A percentile compares a stretch with the other conserved stretches of the same genome.
phyloP scores from a whole-genome alignment of 2,329 filamentous ascomycete species.

The Pyricularia pennisetigena region DNA sequence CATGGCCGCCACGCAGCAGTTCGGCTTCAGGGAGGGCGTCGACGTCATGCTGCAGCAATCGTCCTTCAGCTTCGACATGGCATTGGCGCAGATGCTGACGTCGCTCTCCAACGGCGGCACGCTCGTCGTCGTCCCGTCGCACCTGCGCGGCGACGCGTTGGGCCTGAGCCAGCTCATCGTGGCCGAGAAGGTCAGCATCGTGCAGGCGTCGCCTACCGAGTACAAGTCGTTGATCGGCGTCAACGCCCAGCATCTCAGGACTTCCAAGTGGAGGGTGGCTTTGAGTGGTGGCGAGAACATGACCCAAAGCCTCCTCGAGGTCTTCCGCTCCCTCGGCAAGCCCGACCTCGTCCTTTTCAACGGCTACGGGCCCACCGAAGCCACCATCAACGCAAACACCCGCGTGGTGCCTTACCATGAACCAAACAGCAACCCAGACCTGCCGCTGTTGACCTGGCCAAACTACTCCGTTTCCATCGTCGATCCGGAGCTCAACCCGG shows the following conservation, averaged over 20 bases:
- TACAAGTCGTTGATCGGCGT: background rate
- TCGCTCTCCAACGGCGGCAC: slow-evolving; percentile 25
- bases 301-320: background rate
- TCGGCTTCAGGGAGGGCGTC: slow-evolving; percentile 5
- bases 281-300: background rate
- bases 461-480: slow-evolving; percentile 26
- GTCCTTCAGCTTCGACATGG: slow-evolving; percentile 29
- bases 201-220: background rate
- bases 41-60: slow-evolving; percentile 12
- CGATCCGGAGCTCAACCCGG: slow-evolving; percentile 18
- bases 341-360: slow-evolving; percentile 12
- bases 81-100: slow-evolving; percentile 24
- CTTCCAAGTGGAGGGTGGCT: background rate
- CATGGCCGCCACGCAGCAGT: background rate
- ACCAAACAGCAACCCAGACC: background rate
- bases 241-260: background rate
- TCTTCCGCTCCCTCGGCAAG: background rate
- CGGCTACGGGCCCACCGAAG: slow-evolving; percentile 22
- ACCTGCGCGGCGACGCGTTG: slow-evolving; percentile 21
- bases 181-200: background rate
- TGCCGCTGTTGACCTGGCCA: background rate
- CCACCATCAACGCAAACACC: slow-evolving; percentile 8
- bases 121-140: slow-evolving; percentile 21
- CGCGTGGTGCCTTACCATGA: slow-evolving; percentile 2
- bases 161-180: slow-evolving; percentile 13